Conservation (phyloP, 805 yeast species). For the Candida argentea region DNA sequence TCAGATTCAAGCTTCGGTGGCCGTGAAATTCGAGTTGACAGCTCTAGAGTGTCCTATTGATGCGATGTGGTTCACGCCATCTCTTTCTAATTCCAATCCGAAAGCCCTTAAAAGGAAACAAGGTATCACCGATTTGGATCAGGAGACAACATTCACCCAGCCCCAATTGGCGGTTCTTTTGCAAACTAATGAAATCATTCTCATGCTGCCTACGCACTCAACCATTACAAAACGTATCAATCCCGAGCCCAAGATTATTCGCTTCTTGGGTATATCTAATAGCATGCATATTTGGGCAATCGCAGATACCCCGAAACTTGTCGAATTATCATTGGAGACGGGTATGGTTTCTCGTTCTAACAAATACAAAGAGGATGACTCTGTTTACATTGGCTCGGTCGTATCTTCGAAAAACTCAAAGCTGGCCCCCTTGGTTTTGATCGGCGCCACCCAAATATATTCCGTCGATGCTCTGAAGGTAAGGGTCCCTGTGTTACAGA, state of each 20-base stretch:
- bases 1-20: constrained; percentile 5
- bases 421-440: constrained; percentile 5
- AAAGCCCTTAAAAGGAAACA: constrained; percentile 5
- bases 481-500: no score
- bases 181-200: constrained; percentile 27
- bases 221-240: constrained; percentile 26
- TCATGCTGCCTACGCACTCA: constrained; percentile 35
- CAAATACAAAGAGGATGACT: neutral
- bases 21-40: constrained; percentile 29
- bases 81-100: neutral
- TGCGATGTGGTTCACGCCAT: constrained; percentile 25
- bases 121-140: no score
- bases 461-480: no score
- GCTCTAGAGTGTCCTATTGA: constrained; percentile 26
- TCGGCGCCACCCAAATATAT: no score
- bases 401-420: constrained; percentile 2
- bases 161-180: constrained; percentile 23
- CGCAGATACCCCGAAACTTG: constrained; percentile 11
- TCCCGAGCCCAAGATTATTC: no score
- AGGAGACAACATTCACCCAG: no score
- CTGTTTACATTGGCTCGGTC: constrained; percentile 2
- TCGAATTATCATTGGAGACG: neutral
- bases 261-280: no score
- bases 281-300: constrained; percentile 7
- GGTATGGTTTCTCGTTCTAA: neutral